Base-by-base conservation (phyloP, 2,329 filamentous ascomycete genomes). In the Chrysosporium keratinophilum region DNA sequence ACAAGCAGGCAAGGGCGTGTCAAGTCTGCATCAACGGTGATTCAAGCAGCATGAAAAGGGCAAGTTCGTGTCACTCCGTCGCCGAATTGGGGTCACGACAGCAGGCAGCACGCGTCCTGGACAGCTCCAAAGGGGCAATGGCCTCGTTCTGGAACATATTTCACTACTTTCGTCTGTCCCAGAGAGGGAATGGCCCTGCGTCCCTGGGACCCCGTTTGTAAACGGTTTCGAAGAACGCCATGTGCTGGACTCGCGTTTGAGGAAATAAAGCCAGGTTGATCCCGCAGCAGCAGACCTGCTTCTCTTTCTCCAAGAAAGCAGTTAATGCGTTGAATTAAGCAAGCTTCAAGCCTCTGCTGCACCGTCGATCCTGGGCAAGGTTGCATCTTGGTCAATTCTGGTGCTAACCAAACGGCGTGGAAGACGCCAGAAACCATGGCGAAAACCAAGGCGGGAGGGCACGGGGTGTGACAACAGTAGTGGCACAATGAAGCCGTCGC, bases 1-100 rank as follows among this genome's bases (percentile, higher is more conserved):
- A 31, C 4, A 10, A 3, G 41, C 31, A 17, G 31, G 19, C 11
- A 23, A 17, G 31, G 9, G 44, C 34, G 50, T 52, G 43, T 52
- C 50, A 52, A 52, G 20, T 52, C 12, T 45, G 50, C 31, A n/a
- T 42, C 48, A 50, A 50, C 14, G n/a, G 15, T 50, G 48, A 50
- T 52, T 52, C 50, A 52, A 52, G 17, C 50, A 52, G 50, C 50
- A 52, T 52, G 42, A 52, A 52, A 40, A 17, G 33, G 42, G 42
- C n/a, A 45, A 33, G 42, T 34, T 14, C 12, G 40, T 1, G 17
- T 28, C 2, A 15, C 23, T 9, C 42, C 40, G n/a, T 28, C 28
- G 15, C 49, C 39, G 28, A 42, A 34, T 50, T 6, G 33, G 48
- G 39, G 34, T 31, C 34, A 19, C 28, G 15, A 23, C 20, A 43